phyloP scores from a whole-genome alignment of 768 basidiomycete species.

The Russula brevipes region DNA sequence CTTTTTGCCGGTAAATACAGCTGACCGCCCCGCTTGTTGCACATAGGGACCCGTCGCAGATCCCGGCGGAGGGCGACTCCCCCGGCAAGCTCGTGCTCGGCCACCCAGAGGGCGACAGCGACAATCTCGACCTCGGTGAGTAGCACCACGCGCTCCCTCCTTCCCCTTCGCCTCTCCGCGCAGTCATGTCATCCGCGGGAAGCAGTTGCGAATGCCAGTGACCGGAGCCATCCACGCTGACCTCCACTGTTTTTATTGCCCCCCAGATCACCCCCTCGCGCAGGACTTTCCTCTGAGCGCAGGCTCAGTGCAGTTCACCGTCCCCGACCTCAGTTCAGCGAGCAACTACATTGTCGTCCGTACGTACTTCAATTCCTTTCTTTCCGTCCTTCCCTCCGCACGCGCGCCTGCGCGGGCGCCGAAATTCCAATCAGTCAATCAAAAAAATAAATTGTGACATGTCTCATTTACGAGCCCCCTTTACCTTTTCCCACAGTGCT shows the following conservation, averaged over 20 bases:
- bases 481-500: slow-evolving; percentile 32
- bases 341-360: slow-evolving; percentile 38
- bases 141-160: neutral
- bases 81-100: slow-evolving; percentile 30
- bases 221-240: neutral
- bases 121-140: slow-evolving; percentile 47
- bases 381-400: neutral
- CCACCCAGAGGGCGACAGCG: slow-evolving; percentile 25
- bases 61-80: slow-evolving; percentile 38
- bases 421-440: neutral
- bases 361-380: slow-evolving; percentile 31
- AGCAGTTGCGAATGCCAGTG: too few relatives aligned
- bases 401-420: too few relatives aligned
- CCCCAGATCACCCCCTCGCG: slow-evolving; percentile 33
- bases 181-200: too few relatives aligned
- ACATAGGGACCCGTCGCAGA: slow-evolving; percentile 26
- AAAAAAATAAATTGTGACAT: too few relatives aligned
- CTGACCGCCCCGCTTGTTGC: neutral
- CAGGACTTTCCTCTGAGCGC: slow-evolving; percentile 35
- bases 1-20: neutral
- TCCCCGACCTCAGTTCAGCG: slow-evolving; percentile 35
- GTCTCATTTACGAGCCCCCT: too few relatives aligned
- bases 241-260: neutral
- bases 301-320: slow-evolving; percentile 35
- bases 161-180: neutral